Percentiles rank a stretch among this genome's conserved stretches.
These are phyloP conservation scores for Phytophthora sansomeana DNA, from an alignment of 352 stramenopile species.

Conservation along the genomic window DNA sequence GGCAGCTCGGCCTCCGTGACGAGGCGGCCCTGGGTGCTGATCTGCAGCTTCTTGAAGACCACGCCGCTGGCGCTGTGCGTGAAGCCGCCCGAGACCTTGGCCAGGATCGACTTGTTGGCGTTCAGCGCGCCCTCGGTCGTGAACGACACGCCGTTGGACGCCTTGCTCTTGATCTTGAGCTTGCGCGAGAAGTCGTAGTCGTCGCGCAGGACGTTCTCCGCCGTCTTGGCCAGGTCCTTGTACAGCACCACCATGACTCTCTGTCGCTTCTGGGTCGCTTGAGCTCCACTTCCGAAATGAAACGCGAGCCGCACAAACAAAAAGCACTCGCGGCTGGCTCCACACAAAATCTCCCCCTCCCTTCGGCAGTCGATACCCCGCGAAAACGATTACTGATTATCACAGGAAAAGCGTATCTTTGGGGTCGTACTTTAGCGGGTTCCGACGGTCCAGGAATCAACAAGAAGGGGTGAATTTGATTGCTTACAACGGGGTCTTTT, in stretches of 20 bases:
- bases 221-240: constrained; percentile 87
- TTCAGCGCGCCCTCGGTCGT: constrained; percentile 78
- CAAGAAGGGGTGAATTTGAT: no score
- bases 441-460: constrained; percentile 15
- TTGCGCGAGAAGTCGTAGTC: constrained; percentile 86
- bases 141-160: constrained; percentile 77
- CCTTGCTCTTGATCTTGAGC: constrained; percentile 87
- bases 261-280: constrained; percentile 13
- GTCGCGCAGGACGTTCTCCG: constrained; percentile 73
- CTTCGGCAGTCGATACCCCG: constrained; percentile 4
- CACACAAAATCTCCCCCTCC: constrained; percentile 38
- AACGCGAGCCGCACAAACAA: constrained; percentile 41
- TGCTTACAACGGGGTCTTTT: no score
- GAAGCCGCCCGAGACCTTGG: constrained; percentile 83
- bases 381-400: background rate
- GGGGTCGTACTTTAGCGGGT: constrained; percentile 1
- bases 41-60: constrained; percentile 89
- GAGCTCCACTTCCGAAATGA: constrained; percentile 59
- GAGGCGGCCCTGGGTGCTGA: constrained; percentile 81
- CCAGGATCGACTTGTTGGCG: constrained; percentile 87
- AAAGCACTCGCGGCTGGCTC: constrained; percentile 12
- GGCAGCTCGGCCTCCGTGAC: constrained; percentile 81
- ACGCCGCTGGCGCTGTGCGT: constrained; percentile 70
- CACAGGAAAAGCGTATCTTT: constrained; percentile 22
- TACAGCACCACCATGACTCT: constrained; percentile 63